Evolutionary conservation across 2,329 filamentous ascomycete species (phyloP).

Genomic region (Cladosporium sp.): DNA sequence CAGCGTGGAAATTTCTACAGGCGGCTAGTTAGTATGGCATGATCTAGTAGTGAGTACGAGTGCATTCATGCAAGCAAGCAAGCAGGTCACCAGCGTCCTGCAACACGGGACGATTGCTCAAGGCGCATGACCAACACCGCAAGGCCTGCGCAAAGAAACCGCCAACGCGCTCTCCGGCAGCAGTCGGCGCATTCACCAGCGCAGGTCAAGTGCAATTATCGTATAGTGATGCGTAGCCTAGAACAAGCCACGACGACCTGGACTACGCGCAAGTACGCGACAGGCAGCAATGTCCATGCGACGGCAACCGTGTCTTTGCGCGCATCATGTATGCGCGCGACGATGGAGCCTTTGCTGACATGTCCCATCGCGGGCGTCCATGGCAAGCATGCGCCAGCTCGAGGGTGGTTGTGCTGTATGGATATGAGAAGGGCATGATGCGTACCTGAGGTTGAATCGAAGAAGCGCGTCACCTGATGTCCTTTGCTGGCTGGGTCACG

Average conservation of each 20-base stretch:
- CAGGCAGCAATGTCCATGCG: neutral
- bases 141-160: neutral
- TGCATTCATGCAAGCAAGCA: neutral
- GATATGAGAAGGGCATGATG: neutral
- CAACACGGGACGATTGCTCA: neutral
- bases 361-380: neutral
- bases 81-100: neutral
- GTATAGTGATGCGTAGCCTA: neutral
- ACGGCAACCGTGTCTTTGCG: conserved; percentile 1
- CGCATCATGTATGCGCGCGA: neutral
- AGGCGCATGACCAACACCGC: neutral
- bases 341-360: neutral
- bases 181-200: neutral
- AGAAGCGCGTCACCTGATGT: conserved; percentile 6
- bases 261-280: neutral
- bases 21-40: neutral
- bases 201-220: too few relatives aligned
- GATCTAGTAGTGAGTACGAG: neutral
- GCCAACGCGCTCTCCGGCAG: neutral
- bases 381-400: neutral
- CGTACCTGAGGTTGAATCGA: conserved; percentile 8
- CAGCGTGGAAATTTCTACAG: neutral
- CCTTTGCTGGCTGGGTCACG: neutral
- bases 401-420: neutral
- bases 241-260: neutral